These are phyloP conservation scores for Ogataea wickerhamii DNA, from an alignment of 805 yeast species.

Conservation along the genomic window DNA sequence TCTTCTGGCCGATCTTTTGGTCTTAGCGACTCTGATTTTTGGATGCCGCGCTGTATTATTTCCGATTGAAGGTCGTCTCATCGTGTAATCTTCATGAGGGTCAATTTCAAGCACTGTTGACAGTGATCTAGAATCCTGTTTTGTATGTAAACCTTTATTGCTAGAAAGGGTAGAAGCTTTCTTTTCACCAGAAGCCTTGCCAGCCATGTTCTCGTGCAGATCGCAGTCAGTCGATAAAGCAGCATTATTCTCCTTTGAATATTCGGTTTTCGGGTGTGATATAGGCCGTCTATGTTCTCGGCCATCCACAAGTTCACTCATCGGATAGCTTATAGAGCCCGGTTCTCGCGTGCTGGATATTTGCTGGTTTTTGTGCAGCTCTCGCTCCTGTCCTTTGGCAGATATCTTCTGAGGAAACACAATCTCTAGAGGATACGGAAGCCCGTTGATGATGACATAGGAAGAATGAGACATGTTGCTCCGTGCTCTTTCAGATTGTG, in stretches of 20 bases:
- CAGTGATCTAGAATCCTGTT: conserved; percentile 6
- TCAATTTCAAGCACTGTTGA: conserved; percentile 8
- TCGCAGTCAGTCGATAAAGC: not conserved
- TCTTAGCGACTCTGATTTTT: not conserved
- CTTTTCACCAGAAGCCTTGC: not conserved
- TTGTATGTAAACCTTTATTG: conserved; percentile 1
- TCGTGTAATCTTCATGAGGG: not conserved
- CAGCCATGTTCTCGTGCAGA: not conserved
- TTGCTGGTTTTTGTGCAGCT: conserved; percentile 1
- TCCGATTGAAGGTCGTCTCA: not conserved
- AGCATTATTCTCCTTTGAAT: not conserved
- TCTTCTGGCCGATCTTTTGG: not conserved
- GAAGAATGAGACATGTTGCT: conserved; percentile 8
- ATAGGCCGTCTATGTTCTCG: not conserved
- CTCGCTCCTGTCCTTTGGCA: conserved; percentile 5
- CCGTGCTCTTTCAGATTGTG: conserved; percentile 6
- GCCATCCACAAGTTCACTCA: not conserved
- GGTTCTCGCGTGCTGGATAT: conserved; percentile 3
- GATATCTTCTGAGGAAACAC: conserved; percentile 29
- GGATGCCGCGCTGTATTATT: not conserved
- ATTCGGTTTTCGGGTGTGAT: not conserved
- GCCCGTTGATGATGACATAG: conserved; percentile 24
- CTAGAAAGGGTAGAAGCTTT: not conserved
- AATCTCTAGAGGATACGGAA: conserved; percentile 29
- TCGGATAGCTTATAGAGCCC: not conserved